A percentile compares a stretch with the other conserved stretches of the same genome.
Conservation (phyloP, 2,329 filamentous ascomycete species). For the Trichoderma oligosporum region DNA sequence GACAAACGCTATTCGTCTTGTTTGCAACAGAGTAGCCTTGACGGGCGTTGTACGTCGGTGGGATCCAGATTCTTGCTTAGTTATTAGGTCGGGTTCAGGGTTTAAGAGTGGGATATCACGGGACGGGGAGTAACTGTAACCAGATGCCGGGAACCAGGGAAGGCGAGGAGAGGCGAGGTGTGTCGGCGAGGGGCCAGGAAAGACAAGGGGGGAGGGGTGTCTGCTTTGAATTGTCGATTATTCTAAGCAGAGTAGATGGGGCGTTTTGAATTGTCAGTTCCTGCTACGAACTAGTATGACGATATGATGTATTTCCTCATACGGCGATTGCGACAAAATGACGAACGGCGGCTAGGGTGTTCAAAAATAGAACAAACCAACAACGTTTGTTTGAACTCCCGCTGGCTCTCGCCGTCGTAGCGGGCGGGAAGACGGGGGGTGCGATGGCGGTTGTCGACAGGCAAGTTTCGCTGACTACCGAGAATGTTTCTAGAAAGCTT, state of each 20-base stretch:
- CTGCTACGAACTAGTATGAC: not conserved
- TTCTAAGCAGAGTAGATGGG: not conserved
- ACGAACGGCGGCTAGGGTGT: not conserved
- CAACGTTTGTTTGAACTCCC: conserved; percentile 6
- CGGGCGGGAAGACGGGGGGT: conserved; percentile 1
- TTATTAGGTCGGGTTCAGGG: not conserved
- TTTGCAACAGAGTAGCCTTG: conserved; percentile 4
- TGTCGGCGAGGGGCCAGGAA: not conserved
- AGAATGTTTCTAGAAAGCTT: conserved; percentile 4
- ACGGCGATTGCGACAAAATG: not conserved
- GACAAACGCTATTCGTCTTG: not conserved
- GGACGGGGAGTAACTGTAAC: conserved; percentile 2
- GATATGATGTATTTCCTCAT: not conserved
- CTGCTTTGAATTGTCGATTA: not conserved
- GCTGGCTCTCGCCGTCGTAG: not conserved
- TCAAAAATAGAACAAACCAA: conserved; percentile 14
- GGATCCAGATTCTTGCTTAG: not conserved
- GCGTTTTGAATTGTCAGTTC: conserved; percentile 7
- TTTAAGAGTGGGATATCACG: conserved; percentile 1
- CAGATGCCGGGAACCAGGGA: conserved; percentile 7
- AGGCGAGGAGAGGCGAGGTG: conserved; percentile 5
- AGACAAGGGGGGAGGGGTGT: not conserved
- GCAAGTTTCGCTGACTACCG: conserved; percentile 1
- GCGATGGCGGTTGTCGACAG: conserved; percentile 1
- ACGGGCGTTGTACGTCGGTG: not conserved